Evolutionary conservation across 2,329 filamentous ascomycete genomes (phyloP).

Genomic region (Ophiobolus disseminans): DNA sequence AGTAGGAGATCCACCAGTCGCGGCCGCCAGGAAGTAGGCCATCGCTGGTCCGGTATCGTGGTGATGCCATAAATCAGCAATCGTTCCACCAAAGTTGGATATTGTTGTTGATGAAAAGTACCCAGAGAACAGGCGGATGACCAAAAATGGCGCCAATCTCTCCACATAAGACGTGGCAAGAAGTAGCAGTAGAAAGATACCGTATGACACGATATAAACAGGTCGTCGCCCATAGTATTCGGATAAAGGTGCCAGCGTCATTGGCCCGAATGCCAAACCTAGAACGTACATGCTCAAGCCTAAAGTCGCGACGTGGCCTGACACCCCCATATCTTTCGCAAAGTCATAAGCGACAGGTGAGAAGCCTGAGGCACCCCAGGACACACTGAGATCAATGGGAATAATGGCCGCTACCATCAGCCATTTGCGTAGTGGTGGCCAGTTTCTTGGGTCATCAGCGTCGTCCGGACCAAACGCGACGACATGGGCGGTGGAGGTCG

Average conservation of each 20-base stretch:
- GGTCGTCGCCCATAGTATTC: slow-evolving; percentile 54
- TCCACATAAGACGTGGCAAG: slow-evolving; percentile 54
- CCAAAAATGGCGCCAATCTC: slow-evolving; percentile 52
- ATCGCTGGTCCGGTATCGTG: slow-evolving; percentile 53
- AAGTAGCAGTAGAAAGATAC: slow-evolving; percentile 53
- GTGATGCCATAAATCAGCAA: slow-evolving; percentile 55
- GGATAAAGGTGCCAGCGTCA: slow-evolving; percentile 44
- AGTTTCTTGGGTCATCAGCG: slow-evolving; percentile 46
- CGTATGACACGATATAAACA: slow-evolving; percentile 54
- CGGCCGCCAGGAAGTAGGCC: slow-evolving; percentile 56
- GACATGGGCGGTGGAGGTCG: slow-evolving; percentile 9
- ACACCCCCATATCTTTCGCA: slow-evolving; percentile 50
- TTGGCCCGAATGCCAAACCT: slow-evolving; percentile 53
- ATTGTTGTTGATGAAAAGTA: slow-evolving; percentile 53
- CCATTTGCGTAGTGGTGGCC: slow-evolving; percentile 44
- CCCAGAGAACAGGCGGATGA: slow-evolving; percentile 55
- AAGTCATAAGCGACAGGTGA: slow-evolving; percentile 55
- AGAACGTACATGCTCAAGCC: slow-evolving; percentile 57
- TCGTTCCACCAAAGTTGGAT: slow-evolving; percentile 53
- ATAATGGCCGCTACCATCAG: slow-evolving; percentile 45
- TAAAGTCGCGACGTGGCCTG: slow-evolving; percentile 52
- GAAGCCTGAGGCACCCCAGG: slow-evolving; percentile 58
- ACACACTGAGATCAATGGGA: slow-evolving; percentile 46
- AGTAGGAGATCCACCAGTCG: slow-evolving; percentile 55
- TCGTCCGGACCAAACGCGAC: slow-evolving; percentile 26